phyloP scores from a whole-genome alignment of 768 basidiomycete species.

The Austroboletus eburneus region DNA sequence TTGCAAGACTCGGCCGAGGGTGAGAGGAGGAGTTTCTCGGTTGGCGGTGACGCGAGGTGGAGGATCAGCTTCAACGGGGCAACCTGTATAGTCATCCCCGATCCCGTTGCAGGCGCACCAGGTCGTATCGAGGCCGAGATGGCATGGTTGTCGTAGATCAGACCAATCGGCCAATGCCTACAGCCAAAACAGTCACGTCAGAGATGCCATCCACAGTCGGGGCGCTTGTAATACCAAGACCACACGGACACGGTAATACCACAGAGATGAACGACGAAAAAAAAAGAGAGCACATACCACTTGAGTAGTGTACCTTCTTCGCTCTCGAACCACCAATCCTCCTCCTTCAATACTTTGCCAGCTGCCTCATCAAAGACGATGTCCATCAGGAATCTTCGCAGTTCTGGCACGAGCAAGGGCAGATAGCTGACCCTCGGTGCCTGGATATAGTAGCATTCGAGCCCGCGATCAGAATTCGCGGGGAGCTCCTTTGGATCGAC shows the following conservation, averaged over 20 bases:
- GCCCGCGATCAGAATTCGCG: slow-evolving; percentile 81
- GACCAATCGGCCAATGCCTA: slow-evolving; percentile 98
- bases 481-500: slow-evolving; percentile 88
- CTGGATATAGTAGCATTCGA: slow-evolving; percentile 88
- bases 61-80: slow-evolving; percentile 74
- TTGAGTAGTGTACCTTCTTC: slow-evolving; percentile 78
- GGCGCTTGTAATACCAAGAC: neutral
- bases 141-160: slow-evolving; percentile 85
- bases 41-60: slow-evolving; percentile 84
- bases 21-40: slow-evolving; percentile 77
- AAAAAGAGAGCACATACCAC: slow-evolving; percentile 55
- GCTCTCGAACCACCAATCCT: slow-evolving; percentile 98
- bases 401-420: slow-evolving; percentile 84
- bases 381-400: slow-evolving; percentile 84
- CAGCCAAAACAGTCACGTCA: slow-evolving; percentile 10
- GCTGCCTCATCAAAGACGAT: slow-evolving; percentile 88
- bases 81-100: slow-evolving; percentile 36
- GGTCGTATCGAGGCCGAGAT: slow-evolving; percentile 56
- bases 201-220: neutral
- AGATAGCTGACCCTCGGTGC: slow-evolving; percentile 93
- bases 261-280: neutral
- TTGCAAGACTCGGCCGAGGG: slow-evolving; percentile 85
- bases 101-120: slow-evolving; percentile 34
- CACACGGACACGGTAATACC: neutral
- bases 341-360: slow-evolving; percentile 71